Base-by-base conservation (phyloP, 2,329 filamentous ascomycete species). In the Phialophora tarda region DNA sequence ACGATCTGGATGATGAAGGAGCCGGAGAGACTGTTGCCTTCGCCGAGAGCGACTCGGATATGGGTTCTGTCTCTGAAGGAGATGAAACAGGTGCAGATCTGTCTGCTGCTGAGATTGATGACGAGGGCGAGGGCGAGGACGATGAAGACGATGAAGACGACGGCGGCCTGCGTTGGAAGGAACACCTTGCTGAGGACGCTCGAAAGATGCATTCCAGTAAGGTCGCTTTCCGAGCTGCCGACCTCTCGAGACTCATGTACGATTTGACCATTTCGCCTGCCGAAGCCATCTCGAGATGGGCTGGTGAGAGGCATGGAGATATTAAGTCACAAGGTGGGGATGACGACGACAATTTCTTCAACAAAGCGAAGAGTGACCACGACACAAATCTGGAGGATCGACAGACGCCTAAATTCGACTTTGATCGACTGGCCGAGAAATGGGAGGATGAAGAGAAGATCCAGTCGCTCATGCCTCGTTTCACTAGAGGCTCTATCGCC, bases 21-120 rank as follows among this genome's bases (percentile, higher is more conserved):
- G 82, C 82, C 11, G 86, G 88, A 26, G 91, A 88, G 32, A 92
- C 97, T 62, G 74, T 98, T 64, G 92, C 89, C 1, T 99, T 97
- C 81, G 95, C 95, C 14, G 95, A 99, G 75, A 97, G 92, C 74
- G 96, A 99, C 77, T 99, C 95, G 0, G 96, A 99, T 76, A 84
- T 99, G 4, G 95, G 95, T 6, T 97, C 94, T 3, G 79, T 97
- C 69, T 96, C 92, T 8, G 84, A 83, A 0, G 84, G 81, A 7
- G 85, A 87, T 3, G 84, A 86, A 28, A 83, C 84, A 65, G 82
- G 85, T 32, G 71, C 84, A 14, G 81, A 82, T 23, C 41, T 66
- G 1, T 84, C 83, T 0, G 84, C 81, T 8, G 85, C 87, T 7
- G 85, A 86, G 23, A 83, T 85, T 30, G 71, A 44, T 17, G 38